Evolutionary conservation across 2,329 filamentous ascomycete genomes (phyloP).

Genomic region (Cladosporium cucumerinum): DNA sequence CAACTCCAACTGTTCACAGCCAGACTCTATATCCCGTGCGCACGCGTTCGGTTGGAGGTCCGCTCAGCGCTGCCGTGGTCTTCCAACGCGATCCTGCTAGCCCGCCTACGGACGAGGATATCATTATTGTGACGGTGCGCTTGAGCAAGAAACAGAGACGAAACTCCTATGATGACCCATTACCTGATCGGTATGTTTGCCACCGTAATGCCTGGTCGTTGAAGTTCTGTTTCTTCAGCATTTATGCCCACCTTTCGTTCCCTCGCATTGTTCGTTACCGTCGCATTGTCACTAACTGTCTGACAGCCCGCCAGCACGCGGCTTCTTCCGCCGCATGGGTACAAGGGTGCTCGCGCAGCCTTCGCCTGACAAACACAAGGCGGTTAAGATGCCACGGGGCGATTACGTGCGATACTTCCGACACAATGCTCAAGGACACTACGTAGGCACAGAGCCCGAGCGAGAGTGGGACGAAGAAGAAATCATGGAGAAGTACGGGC

Average conservation of each 20-base stretch:
- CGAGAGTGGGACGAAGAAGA: constrained; percentile 29
- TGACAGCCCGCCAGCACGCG: constrained; percentile 24
- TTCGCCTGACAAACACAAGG: constrained; percentile 24
- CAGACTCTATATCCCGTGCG: neutral
- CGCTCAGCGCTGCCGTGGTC: neutral
- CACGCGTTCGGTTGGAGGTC: constrained; percentile 7
- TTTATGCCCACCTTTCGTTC: neutral
- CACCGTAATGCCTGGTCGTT: neutral
- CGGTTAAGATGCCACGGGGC: constrained; percentile 32
- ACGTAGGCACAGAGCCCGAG: constrained; percentile 32
- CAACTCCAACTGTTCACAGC: neutral
- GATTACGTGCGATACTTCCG: constrained; percentile 30
- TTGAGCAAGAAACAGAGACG: constrained; percentile 15
- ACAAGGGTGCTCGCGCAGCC: constrained; percentile 24
- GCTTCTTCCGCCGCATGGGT: constrained; percentile 28
- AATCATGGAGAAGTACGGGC: constrained; percentile 24
- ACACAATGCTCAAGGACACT: constrained; percentile 26
- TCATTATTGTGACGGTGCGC: constrained; percentile 30
- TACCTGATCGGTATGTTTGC: constrained; percentile 14
- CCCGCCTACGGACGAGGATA: constrained; percentile 17
- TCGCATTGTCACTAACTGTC: neutral
- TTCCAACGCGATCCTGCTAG: constrained; percentile 5
- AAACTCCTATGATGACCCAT: constrained; percentile 8
- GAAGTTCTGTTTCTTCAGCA: neutral
- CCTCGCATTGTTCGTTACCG: neutral